Conservation (phyloP, 2,329 filamentous ascomycete species). For the Aureobasidium sp. region DNA sequence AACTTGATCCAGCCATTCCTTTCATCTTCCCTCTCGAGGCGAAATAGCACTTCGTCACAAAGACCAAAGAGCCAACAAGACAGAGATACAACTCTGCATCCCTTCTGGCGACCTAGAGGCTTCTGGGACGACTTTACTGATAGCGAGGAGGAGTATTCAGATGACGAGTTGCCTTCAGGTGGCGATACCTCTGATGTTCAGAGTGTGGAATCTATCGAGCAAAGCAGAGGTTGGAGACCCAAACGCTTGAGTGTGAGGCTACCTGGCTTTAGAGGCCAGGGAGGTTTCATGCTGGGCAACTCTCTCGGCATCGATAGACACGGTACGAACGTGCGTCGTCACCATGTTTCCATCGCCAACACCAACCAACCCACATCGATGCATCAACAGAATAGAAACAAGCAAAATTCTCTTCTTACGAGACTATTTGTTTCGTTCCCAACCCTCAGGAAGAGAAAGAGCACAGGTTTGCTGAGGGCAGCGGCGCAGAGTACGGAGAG, state of each 20-base stretch:
- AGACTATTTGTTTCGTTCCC: neutral
- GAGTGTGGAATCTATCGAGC: slow-evolving; percentile 14
- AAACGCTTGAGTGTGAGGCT: slow-evolving; percentile 27
- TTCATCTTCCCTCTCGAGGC: slow-evolving; percentile 12
- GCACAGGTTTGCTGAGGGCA: slow-evolving; percentile 19
- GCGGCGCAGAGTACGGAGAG: slow-evolving; percentile 12
- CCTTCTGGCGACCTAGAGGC: slow-evolving; percentile 55
- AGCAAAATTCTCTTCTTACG: neutral
- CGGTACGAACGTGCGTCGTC: slow-evolving; percentile 35
- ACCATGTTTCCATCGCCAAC: slow-evolving; percentile 24
- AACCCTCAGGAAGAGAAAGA: slow-evolving; percentile 1
- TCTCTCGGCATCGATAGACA: slow-evolving; percentile 47
- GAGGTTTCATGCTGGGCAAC: slow-evolving; percentile 46
- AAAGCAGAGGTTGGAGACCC: slow-evolving; percentile 17
- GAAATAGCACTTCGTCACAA: slow-evolving; percentile 13
- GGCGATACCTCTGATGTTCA: slow-evolving; percentile 39
- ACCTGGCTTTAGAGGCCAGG: slow-evolving; percentile 33
- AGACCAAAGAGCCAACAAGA: slow-evolving; percentile 14
- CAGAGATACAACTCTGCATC: slow-evolving; percentile 43
- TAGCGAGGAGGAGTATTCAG: slow-evolving; percentile 29
- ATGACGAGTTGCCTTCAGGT: slow-evolving; percentile 32
- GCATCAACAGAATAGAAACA: neutral
- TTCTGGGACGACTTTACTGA: slow-evolving; percentile 52
- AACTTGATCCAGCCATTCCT: slow-evolving; percentile 36
- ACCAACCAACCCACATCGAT: neutral